A percentile compares a stretch with the other conserved stretches of the same genome.
These are phyloP conservation scores for Rhizopogon vulgaris DNA, from an alignment of 768 basidiomycete genomes.

Conservation along the genomic window DNA sequence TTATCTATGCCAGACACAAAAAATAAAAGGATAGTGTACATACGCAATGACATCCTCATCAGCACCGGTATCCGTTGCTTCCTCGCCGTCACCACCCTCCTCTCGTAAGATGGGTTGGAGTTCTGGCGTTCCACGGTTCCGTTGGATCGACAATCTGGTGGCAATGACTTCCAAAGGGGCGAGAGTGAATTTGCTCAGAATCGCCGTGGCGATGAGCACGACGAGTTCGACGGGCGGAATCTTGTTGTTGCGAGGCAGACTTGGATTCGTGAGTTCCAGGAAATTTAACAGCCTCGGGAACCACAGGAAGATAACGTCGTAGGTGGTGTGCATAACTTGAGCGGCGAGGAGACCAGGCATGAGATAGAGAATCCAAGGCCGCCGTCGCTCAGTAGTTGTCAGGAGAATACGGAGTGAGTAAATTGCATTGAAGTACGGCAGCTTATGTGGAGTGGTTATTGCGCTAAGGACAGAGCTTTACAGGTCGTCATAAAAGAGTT, in stretches of 20 bases:
- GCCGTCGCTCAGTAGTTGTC: conserved; percentile 73
- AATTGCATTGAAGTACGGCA: conserved; percentile 55
- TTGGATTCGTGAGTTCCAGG: conserved; percentile 39
- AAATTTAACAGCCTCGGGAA: conserved; percentile 47
- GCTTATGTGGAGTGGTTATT: conserved; percentile 75
- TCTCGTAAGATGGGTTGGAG: conserved; percentile 73
- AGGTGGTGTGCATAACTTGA: conserved; percentile 38
- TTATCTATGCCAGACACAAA: background rate
- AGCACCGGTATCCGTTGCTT: conserved; percentile 48
- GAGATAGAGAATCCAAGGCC: conserved; percentile 75
- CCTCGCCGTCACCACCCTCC: conserved; percentile 57
- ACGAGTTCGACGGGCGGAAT: conserved; percentile 44
- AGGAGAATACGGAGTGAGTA: conserved; percentile 63
- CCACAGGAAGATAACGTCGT: conserved; percentile 37
- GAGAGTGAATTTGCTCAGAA: conserved; percentile 51
- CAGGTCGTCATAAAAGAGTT: background rate
- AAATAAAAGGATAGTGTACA: conserved; percentile 16
- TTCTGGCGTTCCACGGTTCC: conserved; percentile 72
- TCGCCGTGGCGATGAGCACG: conserved; percentile 51
- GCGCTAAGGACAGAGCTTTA: conserved; percentile 38
- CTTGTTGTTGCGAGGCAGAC: conserved; percentile 29
- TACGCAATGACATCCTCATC: conserved; percentile 86
- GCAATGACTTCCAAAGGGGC: conserved; percentile 77
- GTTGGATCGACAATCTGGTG: conserved; percentile 75
- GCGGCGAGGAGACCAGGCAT: conserved; percentile 60